These are phyloP conservation scores for Lactarius evosmus DNA, from an alignment of 768 basidiomycete species.

Conservation along the genomic window DNA sequence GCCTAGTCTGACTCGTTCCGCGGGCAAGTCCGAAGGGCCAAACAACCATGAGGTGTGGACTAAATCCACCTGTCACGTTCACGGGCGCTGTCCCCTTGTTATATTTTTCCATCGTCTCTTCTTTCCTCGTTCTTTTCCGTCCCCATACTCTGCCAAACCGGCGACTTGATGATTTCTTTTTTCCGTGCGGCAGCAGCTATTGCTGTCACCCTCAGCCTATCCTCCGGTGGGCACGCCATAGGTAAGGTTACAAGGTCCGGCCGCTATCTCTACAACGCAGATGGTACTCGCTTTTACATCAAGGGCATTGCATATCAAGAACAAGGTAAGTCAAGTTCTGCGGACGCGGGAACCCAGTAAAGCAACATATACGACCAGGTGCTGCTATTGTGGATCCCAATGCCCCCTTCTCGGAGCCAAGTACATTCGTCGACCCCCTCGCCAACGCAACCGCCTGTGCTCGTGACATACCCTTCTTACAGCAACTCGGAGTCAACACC, in stretches of 20 bases:
- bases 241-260: conserved; percentile 66
- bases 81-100: not conserved
- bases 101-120: not conserved
- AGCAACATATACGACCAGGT: not conserved
- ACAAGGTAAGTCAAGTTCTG: conserved; percentile 55
- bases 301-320: conserved; percentile 84
- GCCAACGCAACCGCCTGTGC: conserved; percentile 61
- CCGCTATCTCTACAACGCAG: conserved; percentile 75
- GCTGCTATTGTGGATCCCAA: not conserved
- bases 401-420: conserved; percentile 59
- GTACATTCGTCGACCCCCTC: conserved; percentile 77
- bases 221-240: conserved; percentile 61
- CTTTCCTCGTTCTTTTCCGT: not conserved
- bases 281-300: conserved; percentile 81
- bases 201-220: conserved; percentile 41
- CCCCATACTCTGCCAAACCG: conserved; percentile 14
- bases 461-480: conserved; percentile 76
- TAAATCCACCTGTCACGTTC: not conserved
- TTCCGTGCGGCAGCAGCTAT: conserved; percentile 33
- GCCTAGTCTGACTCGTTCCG: no score
- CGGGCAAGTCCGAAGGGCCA: not conserved
- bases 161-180: conserved; percentile 31
- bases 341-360: not conserved
- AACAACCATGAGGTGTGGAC: not conserved
- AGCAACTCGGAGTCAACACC: conserved; percentile 73